phyloP scores from a whole-genome alignment of 495 filamentous ascomycete genomes.

The Pyrenopolyporus hunteri region DNA sequence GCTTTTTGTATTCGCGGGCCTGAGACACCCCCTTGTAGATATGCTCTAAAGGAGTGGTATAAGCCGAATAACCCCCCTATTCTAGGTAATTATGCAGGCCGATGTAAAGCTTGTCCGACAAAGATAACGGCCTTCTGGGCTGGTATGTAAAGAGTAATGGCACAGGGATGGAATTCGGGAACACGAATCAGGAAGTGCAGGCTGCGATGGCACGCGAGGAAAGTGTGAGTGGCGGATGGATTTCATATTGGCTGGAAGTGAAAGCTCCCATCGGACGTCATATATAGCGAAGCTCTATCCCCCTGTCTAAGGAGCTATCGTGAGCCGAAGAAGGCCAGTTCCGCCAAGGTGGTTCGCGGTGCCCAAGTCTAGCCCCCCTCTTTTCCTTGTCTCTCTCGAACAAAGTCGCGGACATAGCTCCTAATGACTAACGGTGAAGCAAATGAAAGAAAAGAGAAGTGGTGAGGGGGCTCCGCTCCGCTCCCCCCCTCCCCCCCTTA shows the following conservation, averaged over 20 bases:
- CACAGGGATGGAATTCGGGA: constrained; percentile 4
- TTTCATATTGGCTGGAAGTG: background rate
- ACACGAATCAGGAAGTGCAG: background rate
- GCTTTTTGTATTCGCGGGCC: background rate
- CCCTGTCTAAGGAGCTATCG: constrained; percentile 24
- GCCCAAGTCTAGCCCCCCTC: constrained; percentile 26
- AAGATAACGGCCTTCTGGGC: constrained; percentile 1
- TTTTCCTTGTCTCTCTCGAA: constrained; percentile 11
- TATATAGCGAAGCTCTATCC: constrained; percentile 28
- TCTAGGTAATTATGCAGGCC: constrained; percentile 1
- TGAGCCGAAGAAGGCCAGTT: constrained; percentile 19
- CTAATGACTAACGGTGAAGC: constrained; percentile 23
- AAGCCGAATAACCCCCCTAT: background rate
- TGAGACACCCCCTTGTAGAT: background rate
- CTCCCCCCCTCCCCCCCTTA: too few species aligned
- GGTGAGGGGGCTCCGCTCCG: constrained; percentile 31
- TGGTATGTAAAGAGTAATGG: background rate
- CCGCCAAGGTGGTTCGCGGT: constrained; percentile 23
- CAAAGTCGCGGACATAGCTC: constrained; percentile 11
- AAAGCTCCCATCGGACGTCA: constrained; percentile 16
- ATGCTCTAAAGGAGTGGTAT: background rate
- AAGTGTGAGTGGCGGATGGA: background rate
- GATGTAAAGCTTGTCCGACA: constrained; percentile 13
- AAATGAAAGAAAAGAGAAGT: constrained; percentile 17
- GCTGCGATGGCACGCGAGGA: background rate